Evolutionary conservation across 768 basidiomycete genomes (phyloP), one percentile per base, ranked within the genome.

Genomic region (Lactarius tabidus): DNA sequence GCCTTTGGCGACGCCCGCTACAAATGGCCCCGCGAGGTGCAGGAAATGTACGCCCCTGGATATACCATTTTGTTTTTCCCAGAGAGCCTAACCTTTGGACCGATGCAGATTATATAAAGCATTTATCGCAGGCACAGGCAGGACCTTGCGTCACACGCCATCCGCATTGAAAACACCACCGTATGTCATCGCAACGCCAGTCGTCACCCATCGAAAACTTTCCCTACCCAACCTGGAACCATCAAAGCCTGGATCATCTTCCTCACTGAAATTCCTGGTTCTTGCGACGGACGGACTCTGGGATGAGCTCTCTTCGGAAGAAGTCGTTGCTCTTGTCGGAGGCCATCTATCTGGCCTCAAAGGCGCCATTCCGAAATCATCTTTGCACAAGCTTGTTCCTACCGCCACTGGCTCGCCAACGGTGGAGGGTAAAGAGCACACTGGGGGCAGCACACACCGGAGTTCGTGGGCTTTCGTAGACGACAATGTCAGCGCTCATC

Each of bases 1-100:
- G 90, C 91, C 17, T 95, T 96, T 70, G 93, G 93, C 60, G 93
- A 95, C 75, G 88, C 91, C 9, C 82, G 90, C 41, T 95, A 95
- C 78, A 95, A 96, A 74, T 94, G 91, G 92, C 79, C 88, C 43
- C 81, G 82, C 51, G 82, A 83, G 54, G 78, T 90, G 15, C 91
- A 93, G 73, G 82, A 88, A 73, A 79, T 81, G 90, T 92, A 72
- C 75, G 84, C 75, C 18, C 18, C 29, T 29, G 20, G 48, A 28
- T n/a, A n/a, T 58, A 29, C 28, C 45, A 3, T 60, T 43, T 33
- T 12, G 8, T 14, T 15, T 14, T 15, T 52, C 23, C 18, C 29
- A n/a, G 26, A 18, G n/a, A 15, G 28, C 51, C 51, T 60, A n/a
- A 23, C 33, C 64, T 39, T 45, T 17, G 38, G 57, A 31, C n/a